Percentiles rank a stretch among this genome's conserved stretches.
Conservation (phyloP, 352 stramenopile species). For the Pythium insidiosum region DNA sequence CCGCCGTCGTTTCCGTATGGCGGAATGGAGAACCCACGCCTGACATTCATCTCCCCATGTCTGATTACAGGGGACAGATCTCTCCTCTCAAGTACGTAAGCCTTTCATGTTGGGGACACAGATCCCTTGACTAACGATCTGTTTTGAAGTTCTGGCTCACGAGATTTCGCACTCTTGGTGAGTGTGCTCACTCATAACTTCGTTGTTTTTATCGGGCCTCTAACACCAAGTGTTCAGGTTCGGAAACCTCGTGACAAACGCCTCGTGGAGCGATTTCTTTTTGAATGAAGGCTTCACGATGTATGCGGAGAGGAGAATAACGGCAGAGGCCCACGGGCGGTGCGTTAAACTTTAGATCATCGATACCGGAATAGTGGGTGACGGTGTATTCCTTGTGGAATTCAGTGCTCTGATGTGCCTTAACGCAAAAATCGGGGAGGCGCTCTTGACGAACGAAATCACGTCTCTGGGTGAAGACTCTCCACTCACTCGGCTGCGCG, state of each 20-base stretch:
- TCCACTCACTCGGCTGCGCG: constrained; percentile 57
- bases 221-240: too few species aligned
- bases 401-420: constrained; percentile 64
- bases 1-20: constrained; percentile 92
- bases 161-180: constrained; percentile 82
- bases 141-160: constrained; percentile 60
- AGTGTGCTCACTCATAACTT: too few species aligned
- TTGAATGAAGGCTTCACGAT: constrained; percentile 87
- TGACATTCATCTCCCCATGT: constrained; percentile 82
- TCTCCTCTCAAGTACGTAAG: constrained; percentile 49
- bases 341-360: constrained; percentile 18
- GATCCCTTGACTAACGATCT: too few species aligned
- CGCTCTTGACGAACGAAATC: constrained; percentile 59
- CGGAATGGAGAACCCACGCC: constrained; percentile 96
- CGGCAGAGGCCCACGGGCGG: constrained; percentile 53
- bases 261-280: constrained; percentile 84
- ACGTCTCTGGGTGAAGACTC: constrained; percentile 54
- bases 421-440: constrained; percentile 64
- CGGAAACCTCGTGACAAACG: constrained; percentile 78
- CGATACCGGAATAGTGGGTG: too few species aligned
- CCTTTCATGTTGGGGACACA: too few species aligned
- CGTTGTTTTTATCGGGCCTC: too few species aligned
- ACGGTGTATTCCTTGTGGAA: too few species aligned
- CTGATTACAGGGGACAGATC: constrained; percentile 76
- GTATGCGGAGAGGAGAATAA: constrained; percentile 75